phyloP scores from a whole-genome alignment of 73 alveolate species.

The Tetrahymena borealis region DNA sequence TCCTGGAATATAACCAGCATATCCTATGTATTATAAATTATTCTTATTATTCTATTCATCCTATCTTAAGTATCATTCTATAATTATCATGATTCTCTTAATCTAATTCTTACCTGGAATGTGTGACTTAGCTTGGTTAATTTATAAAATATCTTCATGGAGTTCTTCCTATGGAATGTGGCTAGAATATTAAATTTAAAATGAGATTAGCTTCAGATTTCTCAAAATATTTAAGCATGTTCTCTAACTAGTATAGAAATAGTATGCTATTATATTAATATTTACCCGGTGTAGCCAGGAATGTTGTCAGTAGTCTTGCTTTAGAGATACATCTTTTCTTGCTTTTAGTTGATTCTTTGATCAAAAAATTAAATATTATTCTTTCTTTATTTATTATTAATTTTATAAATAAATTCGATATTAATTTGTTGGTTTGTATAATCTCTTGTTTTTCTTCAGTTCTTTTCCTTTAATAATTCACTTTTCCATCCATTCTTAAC shows the following conservation, averaged over 20 bases:
- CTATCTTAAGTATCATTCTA: neutral
- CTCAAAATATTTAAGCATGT: neutral
- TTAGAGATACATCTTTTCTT: neutral
- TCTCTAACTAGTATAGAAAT: neutral
- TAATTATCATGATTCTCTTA: neutral
- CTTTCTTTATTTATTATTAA: neutral
- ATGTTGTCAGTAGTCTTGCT: neutral
- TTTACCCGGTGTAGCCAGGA: neutral
- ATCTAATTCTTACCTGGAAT: neutral
- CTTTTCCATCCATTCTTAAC: no score
- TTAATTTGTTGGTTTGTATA: neutral
- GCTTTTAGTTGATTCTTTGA: neutral
- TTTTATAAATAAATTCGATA: neutral
- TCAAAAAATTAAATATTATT: neutral
- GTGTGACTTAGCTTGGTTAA: neutral
- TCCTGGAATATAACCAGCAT: slow-evolving; percentile 47
- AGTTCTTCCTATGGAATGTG: neutral
- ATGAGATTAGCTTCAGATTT: neutral
- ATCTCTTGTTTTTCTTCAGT: neutral
- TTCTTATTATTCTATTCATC: neutral
- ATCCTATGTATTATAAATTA: slow-evolving; percentile 2
- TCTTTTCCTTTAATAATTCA: neutral
- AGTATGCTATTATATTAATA: neutral
- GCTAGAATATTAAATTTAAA: neutral
- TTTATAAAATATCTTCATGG: neutral